These are phyloP conservation scores for Aspergillus nanangensis DNA, from an alignment of 495 filamentous ascomycete species.

Conservation along the genomic window DNA sequence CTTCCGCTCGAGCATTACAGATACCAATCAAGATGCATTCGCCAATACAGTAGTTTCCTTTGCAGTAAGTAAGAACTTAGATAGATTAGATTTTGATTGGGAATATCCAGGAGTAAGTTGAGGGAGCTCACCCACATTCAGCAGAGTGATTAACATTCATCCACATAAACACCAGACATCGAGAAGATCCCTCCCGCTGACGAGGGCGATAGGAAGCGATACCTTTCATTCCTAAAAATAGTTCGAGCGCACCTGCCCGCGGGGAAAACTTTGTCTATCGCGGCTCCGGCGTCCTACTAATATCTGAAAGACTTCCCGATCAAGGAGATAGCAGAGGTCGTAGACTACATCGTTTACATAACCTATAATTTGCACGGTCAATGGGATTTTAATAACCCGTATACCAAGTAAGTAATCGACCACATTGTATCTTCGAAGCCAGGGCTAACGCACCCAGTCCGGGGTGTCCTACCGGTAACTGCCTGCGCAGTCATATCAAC, in stretches of 20 bases:
- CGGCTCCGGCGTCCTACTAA: constrained; percentile 24
- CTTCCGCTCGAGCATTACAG: constrained; percentile 24
- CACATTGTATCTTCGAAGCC: too few species aligned
- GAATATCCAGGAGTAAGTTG: constrained; percentile 27
- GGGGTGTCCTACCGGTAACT: not conserved
- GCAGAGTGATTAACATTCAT: not conserved
- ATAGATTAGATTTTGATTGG: constrained; percentile 40
- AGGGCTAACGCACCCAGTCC: too few species aligned
- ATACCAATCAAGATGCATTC: constrained; percentile 29
- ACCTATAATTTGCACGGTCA: constrained; percentile 35
- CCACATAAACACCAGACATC: constrained; percentile 26
- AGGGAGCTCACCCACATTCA: not conserved
- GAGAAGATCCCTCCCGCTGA: constrained; percentile 25
- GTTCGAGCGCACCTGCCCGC: constrained; percentile 1
- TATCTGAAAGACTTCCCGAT: constrained; percentile 30
- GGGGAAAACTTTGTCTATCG: constrained; percentile 12
- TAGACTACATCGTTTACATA: constrained; percentile 36
- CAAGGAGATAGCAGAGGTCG: constrained; percentile 9
- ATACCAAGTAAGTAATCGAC: not conserved
- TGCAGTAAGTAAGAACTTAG: constrained; percentile 22
- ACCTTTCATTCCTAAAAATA: constrained; percentile 4
- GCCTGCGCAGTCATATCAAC: constrained; percentile 29
- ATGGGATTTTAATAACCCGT: constrained; percentile 23
- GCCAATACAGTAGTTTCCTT: constrained; percentile 31
- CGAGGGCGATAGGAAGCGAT: constrained; percentile 25